Evolutionary conservation across 208 protist genomes (phyloP), one percentile per base, ranked within the genome.

Genomic region (Phytomonas francai): DNA sequence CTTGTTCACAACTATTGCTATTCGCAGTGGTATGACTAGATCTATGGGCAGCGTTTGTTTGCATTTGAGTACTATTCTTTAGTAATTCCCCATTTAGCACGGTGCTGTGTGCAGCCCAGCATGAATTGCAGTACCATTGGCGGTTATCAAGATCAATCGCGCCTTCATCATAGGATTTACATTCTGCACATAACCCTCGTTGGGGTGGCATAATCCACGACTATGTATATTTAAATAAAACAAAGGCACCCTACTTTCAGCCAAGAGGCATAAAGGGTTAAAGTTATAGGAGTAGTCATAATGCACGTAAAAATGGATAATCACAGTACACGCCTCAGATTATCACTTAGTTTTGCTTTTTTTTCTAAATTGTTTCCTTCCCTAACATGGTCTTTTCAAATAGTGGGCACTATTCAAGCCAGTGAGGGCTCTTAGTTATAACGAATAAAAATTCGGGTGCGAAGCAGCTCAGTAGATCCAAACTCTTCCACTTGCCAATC

Each of bases 391-490:
- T 19, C 14, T 12, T 2, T 49, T 19, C 1, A 49, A 22, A 19
- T 49, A 49, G 39, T 19, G 39, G 39, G 16, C 39, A 12, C 2
- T 49, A 49, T 49, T 19, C 39, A 49, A 49, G 39, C 39, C 14
- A 49, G 12, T 49, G 4, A 49, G 39, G 19, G 31, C 59, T 63
- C 67, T 56, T 68, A 78, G 57, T n/a, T 65, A 58, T 83, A 93
- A 31, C 82, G 73, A 14, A 93, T 76, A 22, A 93, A 59, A 70
- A 90, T 84, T 28, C 77, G 74, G n/a, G 87, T 89, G 58, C 79
- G 77, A 16, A 93, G 71, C 42, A 83, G 74, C 9, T 79, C 83
- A 0, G 79, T 84, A 45, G 81, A 88, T 29, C 79, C 84, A 14
- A 85, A 80, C 14, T 51, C 67, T 56, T 74, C 78, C 32, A 89